Evolutionary conservation across 352 stramenopile genomes (phyloP), one percentile per base, ranked within the genome.

Genomic region (Phytophthora uliginosa): DNA sequence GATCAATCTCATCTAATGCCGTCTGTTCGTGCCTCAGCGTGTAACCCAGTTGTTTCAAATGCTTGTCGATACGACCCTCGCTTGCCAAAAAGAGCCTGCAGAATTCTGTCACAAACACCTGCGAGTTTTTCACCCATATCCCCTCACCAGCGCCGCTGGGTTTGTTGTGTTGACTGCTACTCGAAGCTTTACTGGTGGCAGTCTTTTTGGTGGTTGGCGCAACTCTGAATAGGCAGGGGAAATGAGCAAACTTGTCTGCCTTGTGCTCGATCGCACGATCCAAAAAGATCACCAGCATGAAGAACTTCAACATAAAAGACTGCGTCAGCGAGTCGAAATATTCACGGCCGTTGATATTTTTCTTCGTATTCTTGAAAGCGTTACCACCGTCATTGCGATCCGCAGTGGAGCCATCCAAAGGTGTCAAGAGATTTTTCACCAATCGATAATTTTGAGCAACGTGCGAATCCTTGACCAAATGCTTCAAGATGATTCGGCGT

Each of bases 31-130:
- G 97, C 20, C 60, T 82, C 7, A 99, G 79, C 22, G 73, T 86
- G 57, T 99, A 95, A 20, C 97, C 90, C 22, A 98, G 69, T 24
- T 89, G 82, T 48, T 85, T 86, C 26, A 99, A 65, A 74, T 99
- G 97, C 33, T 95, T 97, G 45, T 99, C 86, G 58, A 99, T 97
- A 59, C 98, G 94, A 18, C 97, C 97, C 89, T 99, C 95, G 31
- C 86, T 88, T 8, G 88, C 90, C 28, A 99, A 74, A 75, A 98
- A 99, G 47, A 98, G 77, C 45, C 97, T 81, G 64, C 89, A 98
- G 28, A 99, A 95, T 28, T 95, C 88, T 0, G 87, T 86, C n/a
- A 99, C 82, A 34, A 99, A 85, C 22, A 92, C 83, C 58, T 95
- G 85, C 1, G 95, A 98, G 24, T 96, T 95, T 64, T 99, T 99